phyloP scores from a whole-genome alignment of 352 stramenopile species.

The Globisporangium lucens region DNA sequence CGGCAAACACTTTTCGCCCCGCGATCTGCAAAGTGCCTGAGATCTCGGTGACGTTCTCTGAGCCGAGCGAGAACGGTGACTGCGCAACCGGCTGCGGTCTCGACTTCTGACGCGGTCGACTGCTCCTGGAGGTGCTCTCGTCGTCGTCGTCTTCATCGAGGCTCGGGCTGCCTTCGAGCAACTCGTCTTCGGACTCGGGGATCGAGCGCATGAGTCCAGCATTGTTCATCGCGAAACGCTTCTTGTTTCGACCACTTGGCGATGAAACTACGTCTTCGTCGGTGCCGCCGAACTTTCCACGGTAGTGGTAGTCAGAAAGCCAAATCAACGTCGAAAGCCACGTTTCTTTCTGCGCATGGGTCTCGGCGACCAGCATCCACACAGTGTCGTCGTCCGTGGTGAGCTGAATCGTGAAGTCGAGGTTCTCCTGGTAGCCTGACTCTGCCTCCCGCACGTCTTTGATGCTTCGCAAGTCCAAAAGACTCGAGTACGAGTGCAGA shows the following conservation, averaged over 20 bases:
- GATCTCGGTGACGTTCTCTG: constrained; percentile 20
- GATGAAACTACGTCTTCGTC: constrained; percentile 16
- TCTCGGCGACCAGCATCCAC: constrained; percentile 83
- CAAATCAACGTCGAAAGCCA: constrained; percentile 84
- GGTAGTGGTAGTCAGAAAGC: constrained; percentile 84
- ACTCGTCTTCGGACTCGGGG: constrained; percentile 36
- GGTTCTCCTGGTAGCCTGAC: constrained; percentile 74
- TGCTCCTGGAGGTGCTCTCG: constrained; percentile 3
- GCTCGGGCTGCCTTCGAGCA: constrained; percentile 5
- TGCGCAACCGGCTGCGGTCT: constrained; percentile 15
- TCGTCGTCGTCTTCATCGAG: constrained; percentile 3
- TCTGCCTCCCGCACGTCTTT: constrained; percentile 83
- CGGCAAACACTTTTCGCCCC: constrained; percentile 58
- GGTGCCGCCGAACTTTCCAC: constrained; percentile 19
- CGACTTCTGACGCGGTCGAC: constrained; percentile 8
- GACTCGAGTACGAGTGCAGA: constrained; percentile 58
- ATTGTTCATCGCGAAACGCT: constrained; percentile 42
- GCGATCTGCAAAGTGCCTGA: constrained; percentile 46
- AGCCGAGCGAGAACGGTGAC: constrained; percentile 20
- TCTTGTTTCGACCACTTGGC: constrained; percentile 26
- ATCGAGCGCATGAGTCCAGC: constrained; percentile 49
- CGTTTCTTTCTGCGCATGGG: constrained; percentile 80
- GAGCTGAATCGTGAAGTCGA: constrained; percentile 85
- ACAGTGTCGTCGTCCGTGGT: constrained; percentile 66
- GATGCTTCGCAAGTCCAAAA: constrained; percentile 68